Base-by-base conservation (phyloP, 768 basidiomycete genomes). In the Mycena kentingensis region DNA sequence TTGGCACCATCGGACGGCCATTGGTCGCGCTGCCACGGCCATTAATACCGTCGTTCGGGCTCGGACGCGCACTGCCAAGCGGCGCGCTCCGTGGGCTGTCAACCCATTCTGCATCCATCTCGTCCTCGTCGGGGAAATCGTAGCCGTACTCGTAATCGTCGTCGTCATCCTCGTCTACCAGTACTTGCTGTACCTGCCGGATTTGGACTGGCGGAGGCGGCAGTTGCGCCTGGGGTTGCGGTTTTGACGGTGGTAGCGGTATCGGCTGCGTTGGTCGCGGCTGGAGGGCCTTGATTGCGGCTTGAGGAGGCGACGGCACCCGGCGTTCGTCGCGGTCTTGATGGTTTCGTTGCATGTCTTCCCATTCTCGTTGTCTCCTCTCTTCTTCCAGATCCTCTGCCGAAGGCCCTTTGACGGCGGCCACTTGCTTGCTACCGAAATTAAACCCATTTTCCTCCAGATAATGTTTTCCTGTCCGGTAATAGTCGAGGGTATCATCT, bases 1-100 rank as follows among this genome's bases (percentile, higher is more conserved):
- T 71, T 1, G 74, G 72, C 13, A 67, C 57, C 12, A 55, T 49
- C 2, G 60, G 49, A 11, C 55, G 48, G 21, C 55, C 53, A n/a
- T 49, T 49, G 21, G 45, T 55, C 13, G 60, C 52, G 16, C 26
- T 42, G 11, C 41, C 22, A 18, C 47, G 44, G 32, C 34, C 47
- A 18, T 44, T 49, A 39, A 18, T 46, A 28, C 44, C 44, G 15
- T n/a, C 21, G n/a, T 41, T 18, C n/a, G 44, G 44, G 11, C n/a
- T 29, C 24, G 57, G 52, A 28, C 60, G 48, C 5, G 41, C 41
- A n/a, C 41, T 26, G 18, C 11, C 11, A 10, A 18, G 36, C 31
- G 31, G 31, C 8, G 31, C 31, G 31, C 31, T n/a, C 31, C 8
- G 31, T 32, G 31, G 31, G 16, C 31, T 32, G 11, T 61, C 60